Conservation (phyloP, 2,329 filamentous ascomycete genomes). For the Fusarium keratoplasticum region DNA sequence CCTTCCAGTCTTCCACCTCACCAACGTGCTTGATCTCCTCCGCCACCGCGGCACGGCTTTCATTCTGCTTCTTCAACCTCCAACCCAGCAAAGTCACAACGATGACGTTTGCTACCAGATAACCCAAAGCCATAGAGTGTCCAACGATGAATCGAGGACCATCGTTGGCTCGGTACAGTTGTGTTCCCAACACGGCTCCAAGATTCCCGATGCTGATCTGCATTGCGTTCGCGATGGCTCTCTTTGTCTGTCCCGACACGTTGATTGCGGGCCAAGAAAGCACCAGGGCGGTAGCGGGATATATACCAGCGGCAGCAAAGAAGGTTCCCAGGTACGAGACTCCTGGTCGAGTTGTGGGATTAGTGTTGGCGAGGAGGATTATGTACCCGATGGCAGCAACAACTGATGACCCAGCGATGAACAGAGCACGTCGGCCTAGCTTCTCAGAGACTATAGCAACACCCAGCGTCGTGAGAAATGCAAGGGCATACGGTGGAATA, state of each 20-base stretch:
- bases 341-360: conserved; percentile 61
- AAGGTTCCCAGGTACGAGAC: conserved; percentile 71
- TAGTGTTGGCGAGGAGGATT: conserved; percentile 65
- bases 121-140: conserved; percentile 74
- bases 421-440: conserved; percentile 67
- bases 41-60: conserved; percentile 56
- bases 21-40: conserved; percentile 62
- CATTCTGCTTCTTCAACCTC: conserved; percentile 69
- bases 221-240: conserved; percentile 75
- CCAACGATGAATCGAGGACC: conserved; percentile 74
- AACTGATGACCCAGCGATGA: conserved; percentile 68
- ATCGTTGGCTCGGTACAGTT: conserved; percentile 71
- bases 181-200: conserved; percentile 76
- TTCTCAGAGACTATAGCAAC: conserved; percentile 72
- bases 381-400: conserved; percentile 73
- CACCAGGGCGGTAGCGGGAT: conserved; percentile 71
- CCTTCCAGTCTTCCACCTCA: conserved; percentile 65
- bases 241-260: conserved; percentile 76
- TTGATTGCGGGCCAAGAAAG: conserved; percentile 80
- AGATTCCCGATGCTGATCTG: conserved; percentile 79
- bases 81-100: conserved; percentile 65
- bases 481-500: conserved; percentile 73
- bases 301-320: conserved; percentile 75
- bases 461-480: conserved; percentile 68
- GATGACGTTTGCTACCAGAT: conserved; percentile 68